Evolutionary conservation across 2,329 filamentous ascomycete species (phyloP), one percentile per base, ranked within the genome.

Genomic region (Immersiporthe knoxdaviesiana): DNA sequence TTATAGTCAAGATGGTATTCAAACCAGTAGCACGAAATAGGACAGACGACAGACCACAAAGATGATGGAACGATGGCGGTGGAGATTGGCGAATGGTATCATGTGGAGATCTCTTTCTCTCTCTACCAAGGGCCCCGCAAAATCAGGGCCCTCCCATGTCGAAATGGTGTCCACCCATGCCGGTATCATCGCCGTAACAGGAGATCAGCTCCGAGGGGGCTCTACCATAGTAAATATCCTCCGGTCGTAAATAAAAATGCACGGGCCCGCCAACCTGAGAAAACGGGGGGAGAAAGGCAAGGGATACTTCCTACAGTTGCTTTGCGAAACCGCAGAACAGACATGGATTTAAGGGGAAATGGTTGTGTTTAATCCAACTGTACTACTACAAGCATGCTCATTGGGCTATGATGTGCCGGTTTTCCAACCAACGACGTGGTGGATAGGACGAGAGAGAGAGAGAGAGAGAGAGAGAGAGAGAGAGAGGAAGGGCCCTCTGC

Each of bases 81-180:
- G 56, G 56, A 37, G 56, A 59, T 59, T 59, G 56, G 30, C 32
- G 30, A 37, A 47, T 47, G 14, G 30, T n/a, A 59, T 59, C 56
- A 59, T n/a, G 18, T 37, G 30, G 56, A 32, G 30, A 8, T 30
- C 50, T 54, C 50, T n/a, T n/a, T n/a, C 3, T 35, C 35, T 35
- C 35, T 35, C 35, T 35, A 8, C n/a, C 21, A 52, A 27, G n/a
- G 50, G n/a, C n/a, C n/a, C n/a, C n/a, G n/a, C n/a, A n/a, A n/a
- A n/a, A n/a, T n/a, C n/a, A n/a, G n/a, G n/a, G n/a, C n/a, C n/a
- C n/a, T 12, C 16, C 56, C 56, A 21, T 59, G 56, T 59, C 56
- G 32, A 30, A 56, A 18, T 18, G 4, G 56, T 37, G 56, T n/a
- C 27, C 30, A 21, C 32, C 37, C 56, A n/a, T 37, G 56, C 32